Conservation (phyloP, 2,329 filamentous ascomycete genomes). For the Colletotrichum aenigma region DNA sequence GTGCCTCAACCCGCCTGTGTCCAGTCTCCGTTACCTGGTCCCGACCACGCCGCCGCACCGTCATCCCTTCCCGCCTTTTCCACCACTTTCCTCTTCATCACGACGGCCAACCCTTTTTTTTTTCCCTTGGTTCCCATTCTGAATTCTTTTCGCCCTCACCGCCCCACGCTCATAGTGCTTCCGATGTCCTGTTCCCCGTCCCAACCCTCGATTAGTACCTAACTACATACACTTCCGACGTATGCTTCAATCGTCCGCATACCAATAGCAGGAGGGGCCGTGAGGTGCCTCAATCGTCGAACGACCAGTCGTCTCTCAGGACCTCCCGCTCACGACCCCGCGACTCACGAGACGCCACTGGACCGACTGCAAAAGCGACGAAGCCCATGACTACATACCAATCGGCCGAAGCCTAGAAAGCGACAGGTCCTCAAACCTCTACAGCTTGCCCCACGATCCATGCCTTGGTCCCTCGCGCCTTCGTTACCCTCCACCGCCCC, state of each 20-base stretch:
- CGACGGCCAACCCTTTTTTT: not conserved
- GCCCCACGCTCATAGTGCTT: not conserved
- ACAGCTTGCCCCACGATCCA: not conserved
- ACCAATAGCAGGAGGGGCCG: constrained; percentile 7
- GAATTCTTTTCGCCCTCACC: not conserved
- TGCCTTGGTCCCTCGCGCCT: not conserved
- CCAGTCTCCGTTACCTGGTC: not conserved
- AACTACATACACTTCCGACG: not conserved
- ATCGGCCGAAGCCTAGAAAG: not conserved
- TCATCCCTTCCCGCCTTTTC: constrained; percentile 10
- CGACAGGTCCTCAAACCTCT: not conserved
- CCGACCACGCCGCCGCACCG: not conserved
- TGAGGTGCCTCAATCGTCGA: not conserved
- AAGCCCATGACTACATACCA: not conserved
- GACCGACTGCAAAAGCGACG: not conserved
- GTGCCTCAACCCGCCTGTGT: not conserved
- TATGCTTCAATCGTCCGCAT: not conserved
- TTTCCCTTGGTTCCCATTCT: not conserved
- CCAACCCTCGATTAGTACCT: not conserved
- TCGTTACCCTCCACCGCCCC: not conserved
- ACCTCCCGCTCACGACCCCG: not conserved
- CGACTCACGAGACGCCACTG: not conserved
- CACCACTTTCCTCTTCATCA: constrained; percentile 2
- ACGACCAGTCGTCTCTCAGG: not conserved
- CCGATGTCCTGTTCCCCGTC: not conserved